Base-by-base conservation (phyloP, 169 alveolate genomes). In the Eimeria acervulina region DNA sequence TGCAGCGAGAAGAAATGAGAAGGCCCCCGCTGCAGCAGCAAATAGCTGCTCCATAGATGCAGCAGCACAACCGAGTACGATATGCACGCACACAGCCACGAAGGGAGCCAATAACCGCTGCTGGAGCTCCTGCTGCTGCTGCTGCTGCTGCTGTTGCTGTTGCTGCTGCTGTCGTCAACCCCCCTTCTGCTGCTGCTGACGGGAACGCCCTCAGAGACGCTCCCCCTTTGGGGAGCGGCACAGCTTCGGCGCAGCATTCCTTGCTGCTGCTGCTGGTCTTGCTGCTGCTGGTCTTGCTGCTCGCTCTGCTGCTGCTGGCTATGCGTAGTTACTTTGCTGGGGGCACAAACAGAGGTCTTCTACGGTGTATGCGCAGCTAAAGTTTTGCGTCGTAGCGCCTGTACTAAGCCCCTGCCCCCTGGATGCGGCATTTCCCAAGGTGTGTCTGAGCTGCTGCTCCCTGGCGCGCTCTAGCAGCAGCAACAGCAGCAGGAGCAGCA, bases 181-280 rank as follows among this genome's bases (percentile, higher is more conserved):
- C 74, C 38, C 1, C 87, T 76, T 19, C 61, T 76, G 61, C 59
- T 76, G 52, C 59, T 42, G 87, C 61, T 76, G 8, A 21, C 38
- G 36, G 87, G 52, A 28, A 36, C 87, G 12, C 42, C 31, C 15
- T 36, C 87, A 36, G 87, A 15, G 28, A 31, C 59, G 17, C n/a
- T 38, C 59, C 87, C 87, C 87, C 52, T 8, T 26, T 76, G 87
- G 87, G 87, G 61, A 40, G 87, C 87, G 15, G 59, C 87, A 76
- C 87, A 12, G 61, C 63, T 44, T 36, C 87, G 87, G 0, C 68
- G 68, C 68, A 59, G 68, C 68, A 59, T 59, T 21, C 19, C 26
- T 19, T 26, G 59, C 87, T 44, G 87, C 52, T 40, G 63, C 87
- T 76, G 87, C 47, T 76, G 63, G 38, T 26, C 10, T n/a, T 76